These are phyloP conservation scores for Cardamine resedifolia DNA, from an alignment of 345 rosid species.

Conservation along the genomic window DNA sequence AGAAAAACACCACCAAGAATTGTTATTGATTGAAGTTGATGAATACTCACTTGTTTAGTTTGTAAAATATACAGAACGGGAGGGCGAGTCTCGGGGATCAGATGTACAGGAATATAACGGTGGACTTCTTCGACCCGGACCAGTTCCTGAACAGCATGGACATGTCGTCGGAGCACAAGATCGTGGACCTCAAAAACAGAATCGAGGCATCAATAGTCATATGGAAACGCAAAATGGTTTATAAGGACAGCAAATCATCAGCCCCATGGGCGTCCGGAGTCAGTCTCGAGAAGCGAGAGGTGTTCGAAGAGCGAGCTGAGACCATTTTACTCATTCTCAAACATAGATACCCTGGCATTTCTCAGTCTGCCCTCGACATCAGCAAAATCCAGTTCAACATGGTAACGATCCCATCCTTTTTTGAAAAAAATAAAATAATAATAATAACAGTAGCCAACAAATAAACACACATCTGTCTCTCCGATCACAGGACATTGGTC, in stretches of 20 bases:
- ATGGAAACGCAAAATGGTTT: slow-evolving; percentile 93
- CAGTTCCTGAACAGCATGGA: slow-evolving; percentile 79
- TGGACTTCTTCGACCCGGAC: slow-evolving; percentile 81
- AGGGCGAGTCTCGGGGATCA: slow-evolving; percentile 92
- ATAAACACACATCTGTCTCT: background rate
- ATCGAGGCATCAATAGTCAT: slow-evolving; percentile 93
- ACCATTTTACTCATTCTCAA: slow-evolving; percentile 77
- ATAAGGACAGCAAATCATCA: slow-evolving; percentile 67
- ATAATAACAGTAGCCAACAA: background rate
- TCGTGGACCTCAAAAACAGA: slow-evolving; percentile 85
- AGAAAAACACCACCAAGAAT: background rate
- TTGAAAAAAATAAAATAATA: no score
- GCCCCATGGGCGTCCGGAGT: slow-evolving; percentile 75
- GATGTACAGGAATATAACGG: slow-evolving; percentile 71
- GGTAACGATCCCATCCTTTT: background rate
- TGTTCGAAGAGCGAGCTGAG: slow-evolving; percentile 89
- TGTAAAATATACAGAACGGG: slow-evolving; percentile 57
- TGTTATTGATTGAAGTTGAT: background rate
- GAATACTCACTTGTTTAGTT: background rate
- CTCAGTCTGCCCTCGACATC: slow-evolving; percentile 86
- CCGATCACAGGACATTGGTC: slow-evolving; percentile 65
- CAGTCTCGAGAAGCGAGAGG: slow-evolving; percentile 87
- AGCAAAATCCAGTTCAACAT: slow-evolving; percentile 78
- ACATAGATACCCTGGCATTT: slow-evolving; percentile 76
- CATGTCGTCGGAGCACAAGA: slow-evolving; percentile 85